A percentile compares a stretch with the other conserved stretches of the same genome.
phyloP scores from a whole-genome alignment of 495 filamentous ascomycete species.

The Penicillium canescens region DNA sequence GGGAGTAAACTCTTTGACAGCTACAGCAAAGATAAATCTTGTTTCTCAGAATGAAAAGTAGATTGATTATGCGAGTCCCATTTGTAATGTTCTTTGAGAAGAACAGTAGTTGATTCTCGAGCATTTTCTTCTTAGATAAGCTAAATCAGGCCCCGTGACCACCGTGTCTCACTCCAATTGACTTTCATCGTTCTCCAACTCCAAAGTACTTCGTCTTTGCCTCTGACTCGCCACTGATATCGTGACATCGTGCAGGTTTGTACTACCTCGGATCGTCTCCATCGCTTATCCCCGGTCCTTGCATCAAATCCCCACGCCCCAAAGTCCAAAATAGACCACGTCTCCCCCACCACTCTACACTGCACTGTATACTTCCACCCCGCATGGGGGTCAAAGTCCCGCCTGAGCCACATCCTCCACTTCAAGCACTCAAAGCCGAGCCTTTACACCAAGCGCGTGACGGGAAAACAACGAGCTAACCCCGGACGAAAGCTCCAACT shows the following conservation, averaged over 20 bases:
- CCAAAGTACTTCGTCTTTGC: neutral
- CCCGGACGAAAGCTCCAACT: neutral
- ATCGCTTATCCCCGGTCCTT: neutral
- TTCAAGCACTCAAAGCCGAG: no score
- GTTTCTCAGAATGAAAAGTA: no score
- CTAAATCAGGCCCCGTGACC: no score
- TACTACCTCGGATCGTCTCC: neutral
- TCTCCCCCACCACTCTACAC: no score
- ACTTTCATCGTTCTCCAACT: neutral
- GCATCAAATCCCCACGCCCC: neutral
- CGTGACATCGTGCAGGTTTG: neutral
- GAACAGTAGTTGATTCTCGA: no score
- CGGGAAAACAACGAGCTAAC: neutral
- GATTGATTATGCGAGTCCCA: no score
- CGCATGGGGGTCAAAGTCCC: neutral
- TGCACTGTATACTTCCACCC: constrained; percentile 1
- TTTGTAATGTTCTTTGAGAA: no score
- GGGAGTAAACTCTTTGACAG: neutral
- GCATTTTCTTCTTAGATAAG: no score
- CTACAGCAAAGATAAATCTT: no score
- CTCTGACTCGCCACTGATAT: neutral
- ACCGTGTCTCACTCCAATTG: neutral
- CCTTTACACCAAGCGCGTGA: neutral
- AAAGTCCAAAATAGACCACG: neutral
- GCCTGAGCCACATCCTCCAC: neutral